Evolutionary conservation across 371 early-diverging fungal species (phyloP).

Genomic region (Massospora cicadina): DNA sequence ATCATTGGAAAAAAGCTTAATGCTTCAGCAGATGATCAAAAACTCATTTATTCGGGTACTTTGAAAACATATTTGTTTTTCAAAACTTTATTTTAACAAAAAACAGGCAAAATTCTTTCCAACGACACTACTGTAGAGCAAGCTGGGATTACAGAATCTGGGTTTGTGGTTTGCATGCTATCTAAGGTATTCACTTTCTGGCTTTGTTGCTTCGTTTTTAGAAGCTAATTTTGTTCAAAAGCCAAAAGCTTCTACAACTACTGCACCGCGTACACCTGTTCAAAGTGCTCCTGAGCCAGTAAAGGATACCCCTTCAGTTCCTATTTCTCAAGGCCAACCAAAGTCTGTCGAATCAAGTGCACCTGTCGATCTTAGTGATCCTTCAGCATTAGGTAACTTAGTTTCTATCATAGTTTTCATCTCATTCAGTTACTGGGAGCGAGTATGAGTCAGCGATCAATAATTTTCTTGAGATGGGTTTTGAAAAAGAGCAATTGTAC

Average conservation of each 20-base stretch:
- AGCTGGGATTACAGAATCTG: conserved; percentile 67
- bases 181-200: conserved; percentile 41
- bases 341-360: neutral
- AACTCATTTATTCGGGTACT: conserved; percentile 69
- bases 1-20: conserved; percentile 54
- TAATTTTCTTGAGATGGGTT: conserved; percentile 92
- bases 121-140: conserved; percentile 61
- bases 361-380: neutral
- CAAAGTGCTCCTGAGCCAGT: conserved; percentile 13
- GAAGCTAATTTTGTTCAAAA: conserved; percentile 16
- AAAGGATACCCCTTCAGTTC: conserved; percentile 15
- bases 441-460: conserved; percentile 57
- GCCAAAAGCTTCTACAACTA: conserved; percentile 16
- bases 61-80: neutral
- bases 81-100: too few species aligned
- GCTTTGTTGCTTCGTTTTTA: conserved; percentile 10
- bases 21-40: conserved; percentile 49
- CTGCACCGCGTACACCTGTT: conserved; percentile 17
- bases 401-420: neutral
- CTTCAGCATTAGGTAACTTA: neutral
- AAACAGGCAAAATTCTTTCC: conserved; percentile 75
- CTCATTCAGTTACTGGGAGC: conserved; percentile 35
- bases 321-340: conserved; percentile 21
- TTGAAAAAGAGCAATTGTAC: conserved; percentile 60
- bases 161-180: conserved; percentile 88